Base-by-base conservation (phyloP, 768 basidiomycete species). In the Epithele typhae region DNA sequence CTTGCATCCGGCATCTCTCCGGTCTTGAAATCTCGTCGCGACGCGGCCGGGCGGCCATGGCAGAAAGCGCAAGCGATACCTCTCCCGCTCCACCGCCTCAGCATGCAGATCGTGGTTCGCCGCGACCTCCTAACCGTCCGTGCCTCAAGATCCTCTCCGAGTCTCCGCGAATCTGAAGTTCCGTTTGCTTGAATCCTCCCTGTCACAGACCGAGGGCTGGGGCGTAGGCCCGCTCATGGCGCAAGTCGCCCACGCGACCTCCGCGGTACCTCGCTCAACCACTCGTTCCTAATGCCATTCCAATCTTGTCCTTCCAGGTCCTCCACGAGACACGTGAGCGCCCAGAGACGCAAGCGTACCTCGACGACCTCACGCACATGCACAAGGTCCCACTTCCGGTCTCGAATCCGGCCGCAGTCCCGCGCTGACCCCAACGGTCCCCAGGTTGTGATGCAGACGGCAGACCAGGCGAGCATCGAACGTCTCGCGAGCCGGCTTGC, bases 71-170 rank as follows among this genome's bases (percentile, higher is more conserved):
- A n/a, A n/a, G n/a, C n/a, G n/a, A n/a, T n/a, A n/a, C n/a, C n/a
- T n/a, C n/a, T n/a, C n/a, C n/a, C n/a, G n/a, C n/a, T n/a, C n/a
- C n/a, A n/a, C n/a, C n/a, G n/a, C n/a, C n/a, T n/a, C n/a, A n/a
- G n/a, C 32, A 74, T 74, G 70, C 72, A 74, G 55, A 68, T 74
- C 15, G 53, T 74, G 33, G 70, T 74, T 5, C 61, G 72, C 36
- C 58, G 68, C 34, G 72, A 73, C 45, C 59, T 74, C 25, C 65
- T 70, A 19, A 68, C 70, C 32, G 72, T 71, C 35, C 52, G 70
- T 63, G 9, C 4, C 25, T 37, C 30, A n/a, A 25, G 21, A 19
- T 23, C 19, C 33, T 25, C 27, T 5, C 14, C 17, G 18, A 15
- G 19, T 42, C 18, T 25, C 18, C 3, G 1, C 2, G 8, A 15